Conservation (phyloP, 148 eudicot species). For the Camellia granthamiana region DNA sequence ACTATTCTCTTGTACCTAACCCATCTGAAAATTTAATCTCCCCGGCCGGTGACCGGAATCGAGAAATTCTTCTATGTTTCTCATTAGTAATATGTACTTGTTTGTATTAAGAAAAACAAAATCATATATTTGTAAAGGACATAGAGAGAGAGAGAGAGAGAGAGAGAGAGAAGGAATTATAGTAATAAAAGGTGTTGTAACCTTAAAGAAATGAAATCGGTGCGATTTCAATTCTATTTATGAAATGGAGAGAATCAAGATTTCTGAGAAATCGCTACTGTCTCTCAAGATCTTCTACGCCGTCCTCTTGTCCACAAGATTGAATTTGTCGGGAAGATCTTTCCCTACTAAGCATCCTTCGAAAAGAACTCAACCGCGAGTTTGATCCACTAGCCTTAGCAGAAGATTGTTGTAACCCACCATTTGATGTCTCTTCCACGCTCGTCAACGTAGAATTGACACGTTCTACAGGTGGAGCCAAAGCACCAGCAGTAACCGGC, state of each 20-base stretch:
- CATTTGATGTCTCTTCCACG: constrained; percentile 27
- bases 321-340: constrained; percentile 35
- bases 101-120: neutral
- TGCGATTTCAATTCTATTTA: too few species aligned
- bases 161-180: neutral
- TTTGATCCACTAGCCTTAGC: constrained; percentile 30
- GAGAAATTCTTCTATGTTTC: neutral
- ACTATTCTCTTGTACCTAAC: neutral
- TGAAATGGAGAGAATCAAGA: too few species aligned
- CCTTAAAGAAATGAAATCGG: too few species aligned
- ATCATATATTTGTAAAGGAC: neutral
- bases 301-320: constrained; percentile 24
- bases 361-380: constrained; percentile 53
- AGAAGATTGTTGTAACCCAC: constrained; percentile 18
- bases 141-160: neutral
- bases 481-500: neutral
- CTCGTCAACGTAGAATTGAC: neutral
- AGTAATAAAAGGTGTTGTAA: neutral
- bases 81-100: neutral
- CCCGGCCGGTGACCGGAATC: neutral
- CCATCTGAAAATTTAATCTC: neutral
- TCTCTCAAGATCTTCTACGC: constrained; percentile 40
- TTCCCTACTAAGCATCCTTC: constrained; percentile 49
- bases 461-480: constrained; percentile 35
- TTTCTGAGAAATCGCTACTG: constrained; percentile 16